phyloP scores from a whole-genome alignment of 768 basidiomycete genomes.

The Agaricus sinodeliciosus region DNA sequence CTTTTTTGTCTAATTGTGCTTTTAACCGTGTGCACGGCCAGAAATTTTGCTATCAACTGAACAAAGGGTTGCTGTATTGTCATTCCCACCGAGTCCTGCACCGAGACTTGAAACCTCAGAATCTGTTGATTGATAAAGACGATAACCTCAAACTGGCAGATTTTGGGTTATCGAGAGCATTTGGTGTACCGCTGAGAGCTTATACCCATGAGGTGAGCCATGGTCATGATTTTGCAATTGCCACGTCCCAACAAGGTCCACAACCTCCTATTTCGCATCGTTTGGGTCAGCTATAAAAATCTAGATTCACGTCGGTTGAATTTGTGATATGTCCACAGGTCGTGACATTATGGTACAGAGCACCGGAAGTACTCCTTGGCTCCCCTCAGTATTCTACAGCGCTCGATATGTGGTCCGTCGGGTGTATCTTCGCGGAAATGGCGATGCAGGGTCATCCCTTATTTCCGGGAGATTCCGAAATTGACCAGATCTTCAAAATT shows the following conservation, averaged over 20 bases:
- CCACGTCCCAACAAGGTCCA: neutral
- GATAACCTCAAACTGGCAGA: conserved; percentile 95
- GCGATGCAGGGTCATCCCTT: conserved; percentile 83
- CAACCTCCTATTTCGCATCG: neutral
- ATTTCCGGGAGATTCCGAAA: conserved; percentile 99
- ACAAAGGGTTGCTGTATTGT: conserved; percentile 87
- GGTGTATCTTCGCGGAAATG: conserved; percentile 99
- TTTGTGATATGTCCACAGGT: conserved; percentile 50
- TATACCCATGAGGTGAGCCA: conserved; percentile 89
- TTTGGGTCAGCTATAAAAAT: neutral
- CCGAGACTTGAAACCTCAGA: conserved; percentile 95
- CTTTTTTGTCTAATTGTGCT: neutral
- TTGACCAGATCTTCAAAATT: conserved; percentile 99
- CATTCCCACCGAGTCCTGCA: conserved; percentile 96
- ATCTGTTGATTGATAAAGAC: conserved; percentile 83
- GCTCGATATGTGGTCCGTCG: conserved; percentile 99
- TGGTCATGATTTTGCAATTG: neutral
- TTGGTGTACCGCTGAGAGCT: conserved; percentile 98
- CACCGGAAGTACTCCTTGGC: conserved; percentile 94
- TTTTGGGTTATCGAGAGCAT: conserved; percentile 93
- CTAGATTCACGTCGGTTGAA: neutral
- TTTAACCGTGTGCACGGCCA: conserved; percentile 25
- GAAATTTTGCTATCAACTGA: conserved; percentile 96
- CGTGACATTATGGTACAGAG: conserved; percentile 98
- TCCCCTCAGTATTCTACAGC: conserved; percentile 95